phyloP scores from a whole-genome alignment of 164 flowering plant genomes.

The Tetracentron sinense region DNA sequence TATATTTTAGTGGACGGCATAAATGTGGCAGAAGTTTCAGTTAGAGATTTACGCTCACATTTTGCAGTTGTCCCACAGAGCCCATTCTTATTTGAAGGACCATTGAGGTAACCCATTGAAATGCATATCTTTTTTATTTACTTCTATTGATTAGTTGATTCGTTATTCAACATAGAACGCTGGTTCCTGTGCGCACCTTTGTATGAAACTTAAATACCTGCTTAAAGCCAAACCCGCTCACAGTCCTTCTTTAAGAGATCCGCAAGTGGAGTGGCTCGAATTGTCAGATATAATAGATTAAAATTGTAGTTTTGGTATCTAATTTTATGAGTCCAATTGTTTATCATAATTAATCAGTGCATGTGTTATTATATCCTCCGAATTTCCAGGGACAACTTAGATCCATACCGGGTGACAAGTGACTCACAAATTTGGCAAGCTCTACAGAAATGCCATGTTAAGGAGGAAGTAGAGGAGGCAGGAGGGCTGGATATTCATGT shows the following conservation, averaged over 20 bases:
- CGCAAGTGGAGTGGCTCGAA: too few relatives aligned
- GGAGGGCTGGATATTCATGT: conserved; percentile 77
- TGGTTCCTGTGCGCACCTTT: background rate
- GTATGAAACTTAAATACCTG: too few relatives aligned
- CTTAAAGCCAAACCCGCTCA: too few relatives aligned
- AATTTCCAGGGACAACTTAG: conserved; percentile 72
- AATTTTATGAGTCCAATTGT: background rate
- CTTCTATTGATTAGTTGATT: background rate
- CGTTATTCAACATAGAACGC: background rate
- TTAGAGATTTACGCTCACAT: conserved; percentile 70
- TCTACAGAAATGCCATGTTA: conserved; percentile 79
- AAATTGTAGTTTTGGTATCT: background rate
- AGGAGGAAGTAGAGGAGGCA: conserved; percentile 69
- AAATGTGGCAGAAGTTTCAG: conserved; percentile 48
- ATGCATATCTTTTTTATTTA: background rate
- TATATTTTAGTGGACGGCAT: conserved; percentile 64
- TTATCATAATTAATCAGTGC: background rate
- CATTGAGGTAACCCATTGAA: conserved; percentile 46
- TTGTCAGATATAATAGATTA: too few relatives aligned
- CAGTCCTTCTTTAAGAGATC: too few relatives aligned
- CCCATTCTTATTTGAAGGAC: conserved; percentile 91
- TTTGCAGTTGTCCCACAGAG: conserved; percentile 91
- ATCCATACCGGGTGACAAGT: conserved; percentile 44
- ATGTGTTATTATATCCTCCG: conserved; percentile 6
- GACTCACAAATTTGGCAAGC: conserved; percentile 67